Conservation (phyloP, 2,329 filamentous ascomycete genomes). For the Aspergillus vadensis region DNA sequence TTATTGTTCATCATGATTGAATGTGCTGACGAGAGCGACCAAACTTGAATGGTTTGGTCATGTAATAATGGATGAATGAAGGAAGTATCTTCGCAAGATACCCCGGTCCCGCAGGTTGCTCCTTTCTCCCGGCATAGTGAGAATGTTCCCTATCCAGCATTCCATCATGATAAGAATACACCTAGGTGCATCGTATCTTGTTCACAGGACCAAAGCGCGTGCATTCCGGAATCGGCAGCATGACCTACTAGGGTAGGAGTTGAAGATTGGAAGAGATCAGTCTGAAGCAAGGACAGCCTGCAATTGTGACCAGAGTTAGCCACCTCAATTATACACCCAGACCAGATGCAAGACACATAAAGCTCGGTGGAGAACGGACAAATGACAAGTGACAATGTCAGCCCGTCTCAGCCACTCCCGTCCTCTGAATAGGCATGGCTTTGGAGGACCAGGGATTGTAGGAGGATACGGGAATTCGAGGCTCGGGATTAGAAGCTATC, state of each 20-base stretch:
- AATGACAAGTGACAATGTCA: constrained; percentile 16
- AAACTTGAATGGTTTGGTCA: background rate
- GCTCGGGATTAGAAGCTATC: background rate
- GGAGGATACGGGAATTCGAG: background rate
- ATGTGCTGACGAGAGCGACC: background rate
- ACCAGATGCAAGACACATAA: background rate
- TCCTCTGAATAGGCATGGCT: background rate
- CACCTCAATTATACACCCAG: background rate
- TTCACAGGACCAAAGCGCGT: background rate
- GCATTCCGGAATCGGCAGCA: constrained; percentile 1
- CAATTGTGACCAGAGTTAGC: background rate
- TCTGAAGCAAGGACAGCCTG: background rate
- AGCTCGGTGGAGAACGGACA: constrained; percentile 3
- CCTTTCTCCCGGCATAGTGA: background rate
- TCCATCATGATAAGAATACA: background rate
- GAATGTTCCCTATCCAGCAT: background rate
- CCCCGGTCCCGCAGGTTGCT: background rate
- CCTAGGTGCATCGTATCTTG: background rate
- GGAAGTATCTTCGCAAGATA: background rate
- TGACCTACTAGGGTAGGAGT: background rate
- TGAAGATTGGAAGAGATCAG: background rate
- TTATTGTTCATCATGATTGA: background rate
- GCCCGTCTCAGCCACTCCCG: constrained; percentile 22
- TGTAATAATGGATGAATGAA: background rate
- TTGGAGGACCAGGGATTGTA: background rate